A percentile compares a stretch with the other conserved stretches of the same genome.
phyloP scores from a whole-genome alignment of 83 land plant species.

The Picea mariana region DNA sequence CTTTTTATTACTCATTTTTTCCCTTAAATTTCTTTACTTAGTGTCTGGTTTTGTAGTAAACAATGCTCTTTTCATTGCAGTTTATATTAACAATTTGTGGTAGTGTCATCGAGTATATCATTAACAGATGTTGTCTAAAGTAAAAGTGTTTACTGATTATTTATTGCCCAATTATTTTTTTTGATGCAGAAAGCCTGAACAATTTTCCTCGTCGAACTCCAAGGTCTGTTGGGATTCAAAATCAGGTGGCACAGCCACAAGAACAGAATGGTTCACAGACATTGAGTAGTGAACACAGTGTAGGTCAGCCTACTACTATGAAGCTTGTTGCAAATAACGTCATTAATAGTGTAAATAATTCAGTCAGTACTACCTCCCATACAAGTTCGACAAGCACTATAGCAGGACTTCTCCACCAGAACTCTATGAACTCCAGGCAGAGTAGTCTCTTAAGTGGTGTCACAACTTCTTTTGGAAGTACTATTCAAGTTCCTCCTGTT shows the following conservation, averaged over 20 bases:
- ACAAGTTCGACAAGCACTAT: conserved; percentile 33
- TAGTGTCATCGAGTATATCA: not conserved
- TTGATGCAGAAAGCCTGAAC: conserved; percentile 70
- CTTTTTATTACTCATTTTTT: not conserved
- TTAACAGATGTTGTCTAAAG: too few relatives aligned
- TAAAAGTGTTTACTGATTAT: too few relatives aligned
- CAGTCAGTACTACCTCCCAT: conserved; percentile 21
- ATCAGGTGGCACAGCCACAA: conserved; percentile 38
- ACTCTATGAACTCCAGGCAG: conserved; percentile 56
- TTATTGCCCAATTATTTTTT: not conserved
- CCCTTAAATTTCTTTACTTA: not conserved
- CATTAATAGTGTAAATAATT: conserved; percentile 37
- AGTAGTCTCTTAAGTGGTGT: conserved; percentile 40
- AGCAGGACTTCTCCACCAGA: conserved; percentile 56
- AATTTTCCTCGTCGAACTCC: conserved; percentile 75
- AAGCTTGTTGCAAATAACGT: conserved; percentile 48
- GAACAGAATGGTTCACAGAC: conserved; percentile 23
- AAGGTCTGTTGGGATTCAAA: conserved; percentile 32
- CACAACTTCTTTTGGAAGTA: conserved; percentile 35
- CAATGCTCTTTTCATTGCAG: not conserved
- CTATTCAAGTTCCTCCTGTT: conserved; percentile 55
- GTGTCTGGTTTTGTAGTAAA: not conserved
- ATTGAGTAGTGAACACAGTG: conserved; percentile 39
- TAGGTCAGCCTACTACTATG: conserved; percentile 26
- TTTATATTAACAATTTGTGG: not conserved